phyloP scores from a whole-genome alignment of 2,329 filamentous ascomycete genomes.

The Aspergillus fischeri region DNA sequence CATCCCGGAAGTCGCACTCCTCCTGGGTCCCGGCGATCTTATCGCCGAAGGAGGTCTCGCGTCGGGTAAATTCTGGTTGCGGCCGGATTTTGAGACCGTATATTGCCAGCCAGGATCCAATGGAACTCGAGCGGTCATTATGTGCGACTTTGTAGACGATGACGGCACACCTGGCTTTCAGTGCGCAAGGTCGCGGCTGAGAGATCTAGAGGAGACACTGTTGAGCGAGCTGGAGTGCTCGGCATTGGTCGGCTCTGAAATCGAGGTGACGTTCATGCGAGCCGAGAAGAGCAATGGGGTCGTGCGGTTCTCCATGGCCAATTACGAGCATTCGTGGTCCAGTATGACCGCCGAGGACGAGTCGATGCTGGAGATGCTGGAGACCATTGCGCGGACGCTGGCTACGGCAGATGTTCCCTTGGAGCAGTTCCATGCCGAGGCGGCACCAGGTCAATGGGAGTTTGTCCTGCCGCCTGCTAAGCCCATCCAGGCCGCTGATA shows the following conservation, averaged over 20 bases:
- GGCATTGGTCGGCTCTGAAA: constrained; percentile 64
- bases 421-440: constrained; percentile 25
- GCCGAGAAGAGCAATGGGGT: constrained; percentile 34
- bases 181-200: constrained; percentile 3
- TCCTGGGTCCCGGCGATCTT: constrained; percentile 2
- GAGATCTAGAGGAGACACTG: not conserved
- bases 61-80: constrained; percentile 3
- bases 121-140: constrained; percentile 6
- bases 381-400: constrained; percentile 15
- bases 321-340: constrained; percentile 57
- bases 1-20: not conserved
- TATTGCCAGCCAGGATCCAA: constrained; percentile 7
- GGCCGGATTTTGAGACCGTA: constrained; percentile 5
- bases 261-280: constrained; percentile 66
- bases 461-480: constrained; percentile 19
- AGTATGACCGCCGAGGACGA: constrained; percentile 56
- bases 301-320: constrained; percentile 45
- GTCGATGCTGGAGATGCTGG: constrained; percentile 38
- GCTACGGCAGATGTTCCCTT: constrained; percentile 16
- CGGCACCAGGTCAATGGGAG: constrained; percentile 23
- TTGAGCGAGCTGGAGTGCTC: not conserved
- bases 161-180: not conserved
- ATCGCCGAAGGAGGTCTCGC: constrained; percentile 1
- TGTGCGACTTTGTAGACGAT: constrained; percentile 2
- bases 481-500: constrained; percentile 20